Evolutionary conservation across 768 basidiomycete genomes (phyloP).

Genomic region (Dacryopinax primogenitus): DNA sequence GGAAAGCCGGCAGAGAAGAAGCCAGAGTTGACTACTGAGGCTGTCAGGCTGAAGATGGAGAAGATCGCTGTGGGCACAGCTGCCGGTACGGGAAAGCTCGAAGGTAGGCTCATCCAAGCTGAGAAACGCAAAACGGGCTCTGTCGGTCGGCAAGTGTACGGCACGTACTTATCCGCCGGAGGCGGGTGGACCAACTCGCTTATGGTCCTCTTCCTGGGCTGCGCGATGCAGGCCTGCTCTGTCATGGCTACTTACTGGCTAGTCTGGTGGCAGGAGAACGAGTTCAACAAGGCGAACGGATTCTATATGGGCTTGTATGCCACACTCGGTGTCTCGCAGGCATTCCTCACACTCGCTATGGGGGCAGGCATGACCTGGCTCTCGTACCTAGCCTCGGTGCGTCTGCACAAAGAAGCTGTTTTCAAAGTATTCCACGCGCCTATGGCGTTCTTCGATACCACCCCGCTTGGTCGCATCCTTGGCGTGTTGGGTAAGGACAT

Average conservation of each 20-base stretch:
- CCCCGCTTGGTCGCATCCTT: slow-evolving; percentile 50
- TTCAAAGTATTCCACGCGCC: slow-evolving; percentile 53
- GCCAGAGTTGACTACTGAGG: slow-evolving; percentile 24
- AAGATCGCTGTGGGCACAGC: slow-evolving; percentile 25
- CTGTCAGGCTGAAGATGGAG: slow-evolving; percentile 31
- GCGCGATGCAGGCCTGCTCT: slow-evolving; percentile 44
- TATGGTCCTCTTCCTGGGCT: slow-evolving; percentile 36
- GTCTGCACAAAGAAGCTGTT: slow-evolving; percentile 46
- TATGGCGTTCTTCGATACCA: slow-evolving; percentile 67
- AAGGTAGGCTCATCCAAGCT: slow-evolving; percentile 52
- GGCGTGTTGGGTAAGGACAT: slow-evolving; percentile 56
- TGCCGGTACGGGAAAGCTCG: slow-evolving; percentile 48
- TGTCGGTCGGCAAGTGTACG: slow-evolving; percentile 43
- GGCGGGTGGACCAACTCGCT: slow-evolving; percentile 40
- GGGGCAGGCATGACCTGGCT: slow-evolving; percentile 44
- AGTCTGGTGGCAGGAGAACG: slow-evolving; percentile 57
- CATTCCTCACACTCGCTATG: slow-evolving; percentile 46
- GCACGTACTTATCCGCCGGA: slow-evolving; percentile 45
- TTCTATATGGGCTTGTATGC: slow-evolving; percentile 58
- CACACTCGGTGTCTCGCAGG: slow-evolving; percentile 45
- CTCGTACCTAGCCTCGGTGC: slow-evolving; percentile 47
- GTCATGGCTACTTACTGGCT: slow-evolving; percentile 54
- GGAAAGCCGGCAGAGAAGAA: slow-evolving; percentile 17
- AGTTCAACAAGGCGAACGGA: slow-evolving; percentile 37
- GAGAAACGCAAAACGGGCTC: slow-evolving; percentile 57